Evolutionary conservation across 352 stramenopile species (phyloP), one percentile per base, ranked within the genome.

Genomic region (Aphanomyces euteiches): DNA sequence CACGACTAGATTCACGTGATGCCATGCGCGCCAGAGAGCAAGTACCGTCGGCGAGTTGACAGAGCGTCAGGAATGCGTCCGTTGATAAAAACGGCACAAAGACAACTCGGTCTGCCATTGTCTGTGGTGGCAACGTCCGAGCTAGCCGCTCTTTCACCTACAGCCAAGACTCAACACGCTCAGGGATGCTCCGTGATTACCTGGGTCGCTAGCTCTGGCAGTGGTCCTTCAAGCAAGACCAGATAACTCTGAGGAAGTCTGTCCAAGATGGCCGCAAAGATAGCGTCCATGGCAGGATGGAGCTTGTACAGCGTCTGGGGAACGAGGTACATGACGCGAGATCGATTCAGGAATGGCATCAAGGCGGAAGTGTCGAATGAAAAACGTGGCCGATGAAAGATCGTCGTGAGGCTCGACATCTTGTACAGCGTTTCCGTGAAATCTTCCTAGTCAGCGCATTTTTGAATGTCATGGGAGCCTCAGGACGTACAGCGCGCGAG

Each of bases 221-320:
- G 71, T 28, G 64, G 10, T 3, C 76, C 83, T 19, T 71, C 53
- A 7, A 77, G 74, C 3, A 88, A 67, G 5, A 80, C 78, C 15
- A 90, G 72, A 41, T 84, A 78, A 15, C 71, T 79, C 17, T 57
- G 54, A 3, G 36, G 56, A 36, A 78, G 58, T 4, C 50, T 7
- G 1, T 56, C 50, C 1, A 90, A 58, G 5, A 90, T 74, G 6
- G 67, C 48, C 12, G 78, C 74, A n/a, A 92, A 48, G 36, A 89
- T 56, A 0, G 3, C 10, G 45, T 92, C 84, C 17, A 92, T 85
- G 56, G 83, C 80, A 3, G 81, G 78, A 56, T 90, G 84, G 0
- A 92, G 73, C 57, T 90, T 92, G 70, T 88, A 88, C 21, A 92
- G 74, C 7, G 82, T 89, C 66, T 90, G 84, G 13, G 84, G 84